Percentiles rank a stretch among this genome's conserved stretches.
Conservation (phyloP, 371 early-diverging fungal genomes). For the Thermomucor indicae-seudaticae region DNA sequence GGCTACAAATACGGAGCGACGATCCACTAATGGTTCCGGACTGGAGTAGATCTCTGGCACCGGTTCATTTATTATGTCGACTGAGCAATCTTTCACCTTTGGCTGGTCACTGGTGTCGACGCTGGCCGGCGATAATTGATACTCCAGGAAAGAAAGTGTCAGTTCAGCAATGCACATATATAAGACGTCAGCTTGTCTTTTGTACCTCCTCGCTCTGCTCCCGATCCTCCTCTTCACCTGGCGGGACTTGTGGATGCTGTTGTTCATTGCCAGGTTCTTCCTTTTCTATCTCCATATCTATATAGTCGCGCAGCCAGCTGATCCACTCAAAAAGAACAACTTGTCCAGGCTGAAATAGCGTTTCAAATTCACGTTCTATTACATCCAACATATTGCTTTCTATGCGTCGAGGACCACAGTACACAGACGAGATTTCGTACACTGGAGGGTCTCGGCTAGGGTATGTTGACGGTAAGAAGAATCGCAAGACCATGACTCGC, state of each 20-base stretch:
- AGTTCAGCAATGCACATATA: too few species aligned
- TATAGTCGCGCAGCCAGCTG: constrained; percentile 59
- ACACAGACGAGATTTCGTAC: constrained; percentile 66
- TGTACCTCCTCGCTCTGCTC: too few species aligned
- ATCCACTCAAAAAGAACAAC: constrained; percentile 80
- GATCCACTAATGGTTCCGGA: constrained; percentile 66
- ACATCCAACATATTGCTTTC: constrained; percentile 32
- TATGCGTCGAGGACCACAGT: constrained; percentile 55
- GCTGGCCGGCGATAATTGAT: too few species aligned
- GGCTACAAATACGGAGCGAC: constrained; percentile 84
- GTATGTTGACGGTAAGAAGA: constrained; percentile 66
- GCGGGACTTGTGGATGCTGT: too few species aligned
- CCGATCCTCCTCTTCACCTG: too few species aligned
- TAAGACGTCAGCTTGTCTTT: too few species aligned
- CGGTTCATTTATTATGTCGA: constrained; percentile 1
- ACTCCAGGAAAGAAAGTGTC: too few species aligned
- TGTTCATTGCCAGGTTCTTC: constrained; percentile 3
- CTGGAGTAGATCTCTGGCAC: constrained; percentile 37
- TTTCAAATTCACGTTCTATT: constrained; percentile 51
- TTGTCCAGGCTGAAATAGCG: constrained; percentile 59
- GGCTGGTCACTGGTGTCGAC: constrained; percentile 12
- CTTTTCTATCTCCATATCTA: constrained; percentile 40
- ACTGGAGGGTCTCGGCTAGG: constrained; percentile 64
- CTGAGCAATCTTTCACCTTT: constrained; percentile 9
- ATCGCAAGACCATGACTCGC: constrained; percentile 33